A percentile compares a stretch with the other conserved stretches of the same genome.
These are phyloP conservation scores for Exophiala mesophila DNA, from an alignment of 2,329 filamentous ascomycete genomes.

Conservation along the genomic window DNA sequence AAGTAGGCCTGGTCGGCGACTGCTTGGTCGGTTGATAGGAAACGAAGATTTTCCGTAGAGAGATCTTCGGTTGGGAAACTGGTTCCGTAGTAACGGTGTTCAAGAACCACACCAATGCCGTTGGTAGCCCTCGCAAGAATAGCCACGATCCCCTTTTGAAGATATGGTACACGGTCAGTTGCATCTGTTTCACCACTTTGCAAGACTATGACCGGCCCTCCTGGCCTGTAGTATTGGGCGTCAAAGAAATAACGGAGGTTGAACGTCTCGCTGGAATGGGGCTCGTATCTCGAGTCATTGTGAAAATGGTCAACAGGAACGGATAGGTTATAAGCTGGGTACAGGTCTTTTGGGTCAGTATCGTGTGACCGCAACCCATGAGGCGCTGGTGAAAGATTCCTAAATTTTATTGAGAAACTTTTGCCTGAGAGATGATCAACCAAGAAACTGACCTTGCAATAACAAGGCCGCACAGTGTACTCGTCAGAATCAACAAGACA, in stretches of 20 bases:
- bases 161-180: conserved; percentile 58
- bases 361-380: conserved; percentile 11
- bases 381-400: conserved; percentile 15
- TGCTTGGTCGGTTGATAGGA: conserved; percentile 77
- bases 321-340: conserved; percentile 49
- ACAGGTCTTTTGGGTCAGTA: conserved; percentile 29
- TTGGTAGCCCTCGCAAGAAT: conserved; percentile 65
- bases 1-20: conserved; percentile 79
- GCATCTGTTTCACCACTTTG: conserved; percentile 66
- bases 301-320: conserved; percentile 75
- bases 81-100: conserved; percentile 81
- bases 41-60: conserved; percentile 66
- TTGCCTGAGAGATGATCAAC: too few species aligned
- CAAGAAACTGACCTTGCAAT: conserved; percentile 14
- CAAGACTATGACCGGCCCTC: conserved; percentile 76
- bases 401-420: too few species aligned
- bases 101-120: conserved; percentile 73
- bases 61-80: conserved; percentile 67
- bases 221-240: conserved; percentile 65
- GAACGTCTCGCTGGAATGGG: conserved; percentile 66
- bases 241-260: conserved; percentile 80
- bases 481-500: conserved; percentile 6
- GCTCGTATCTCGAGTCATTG: conserved; percentile 71
- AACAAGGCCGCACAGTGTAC: conserved; percentile 7
- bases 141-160: conserved; percentile 73